Percentiles rank a stretch among this genome's conserved stretches.
Conservation (phyloP, 306 rosid species). For the Malus sylvestris region DNA sequence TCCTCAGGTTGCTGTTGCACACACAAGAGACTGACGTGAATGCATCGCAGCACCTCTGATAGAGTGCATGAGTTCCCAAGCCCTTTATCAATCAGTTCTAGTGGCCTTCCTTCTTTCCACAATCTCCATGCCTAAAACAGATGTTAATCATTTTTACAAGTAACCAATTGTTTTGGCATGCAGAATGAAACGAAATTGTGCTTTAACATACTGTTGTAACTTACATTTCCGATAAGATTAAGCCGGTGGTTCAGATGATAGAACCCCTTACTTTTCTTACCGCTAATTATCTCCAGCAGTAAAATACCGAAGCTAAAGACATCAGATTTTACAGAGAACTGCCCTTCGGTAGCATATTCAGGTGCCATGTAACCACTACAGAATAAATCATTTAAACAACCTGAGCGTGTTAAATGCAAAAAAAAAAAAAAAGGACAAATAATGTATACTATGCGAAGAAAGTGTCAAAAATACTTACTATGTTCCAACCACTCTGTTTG, state of each 20-base stretch:
- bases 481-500: constrained; percentile 56
- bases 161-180: not conserved
- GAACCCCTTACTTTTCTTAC: constrained; percentile 42
- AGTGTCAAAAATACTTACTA: constrained; percentile 32
- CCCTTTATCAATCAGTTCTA: constrained; percentile 33
- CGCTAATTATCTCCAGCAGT: constrained; percentile 40
- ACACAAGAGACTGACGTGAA: constrained; percentile 47
- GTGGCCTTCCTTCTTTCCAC: constrained; percentile 34
- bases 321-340: constrained; percentile 25
- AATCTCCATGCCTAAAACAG: constrained; percentile 45
- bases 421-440: not conserved
- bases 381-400: not conserved
- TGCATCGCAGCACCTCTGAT: constrained; percentile 32
- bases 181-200: not conserved
- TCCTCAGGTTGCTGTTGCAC: constrained; percentile 35
- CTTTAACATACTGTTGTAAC: not conserved
- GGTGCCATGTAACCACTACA: constrained; percentile 31
- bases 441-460: not conserved
- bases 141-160: not conserved
- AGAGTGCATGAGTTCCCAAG: constrained; percentile 8
- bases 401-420: not conserved
- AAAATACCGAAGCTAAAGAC: constrained; percentile 42
- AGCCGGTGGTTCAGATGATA: constrained; percentile 12
- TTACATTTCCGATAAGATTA: constrained; percentile 47
- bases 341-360: constrained; percentile 24